Evolutionary conservation across 306 rosid genomes (phyloP).

Genomic region (Vigna trinervia): DNA sequence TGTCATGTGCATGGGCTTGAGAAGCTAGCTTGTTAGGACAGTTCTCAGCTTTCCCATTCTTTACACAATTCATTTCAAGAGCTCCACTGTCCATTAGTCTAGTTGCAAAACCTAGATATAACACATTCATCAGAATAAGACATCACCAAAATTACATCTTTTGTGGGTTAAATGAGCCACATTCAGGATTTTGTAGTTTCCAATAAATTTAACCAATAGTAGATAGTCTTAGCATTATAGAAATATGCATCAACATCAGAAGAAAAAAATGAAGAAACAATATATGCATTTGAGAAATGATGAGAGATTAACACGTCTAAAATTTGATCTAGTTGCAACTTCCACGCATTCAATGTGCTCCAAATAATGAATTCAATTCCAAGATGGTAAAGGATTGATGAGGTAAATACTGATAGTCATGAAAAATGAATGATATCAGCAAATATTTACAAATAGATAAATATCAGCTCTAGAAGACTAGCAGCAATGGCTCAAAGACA

Average conservation of each 20-base stretch:
- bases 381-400: slow-evolving; percentile 39
- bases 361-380: slow-evolving; percentile 70
- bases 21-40: slow-evolving; percentile 39
- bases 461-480: slow-evolving; percentile 88
- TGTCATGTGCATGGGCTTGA: neutral
- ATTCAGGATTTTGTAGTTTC: neutral
- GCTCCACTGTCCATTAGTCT: slow-evolving; percentile 46
- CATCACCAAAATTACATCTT: neutral
- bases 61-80: slow-evolving; percentile 47
- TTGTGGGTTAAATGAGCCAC: neutral
- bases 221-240: neutral
- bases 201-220: neutral
- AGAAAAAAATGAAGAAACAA: slow-evolving; percentile 6
- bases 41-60: slow-evolving; percentile 58
- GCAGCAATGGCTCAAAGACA: slow-evolving; percentile 93
- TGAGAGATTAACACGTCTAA: slow-evolving; percentile 56
- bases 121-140: slow-evolving; percentile 43
- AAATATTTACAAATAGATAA: slow-evolving; percentile 27
- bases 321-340: slow-evolving; percentile 58
- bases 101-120: slow-evolving; percentile 38
- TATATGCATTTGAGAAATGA: slow-evolving; percentile 1
- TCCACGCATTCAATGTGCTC: slow-evolving; percentile 91
- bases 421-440: slow-evolving; percentile 22
- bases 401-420: slow-evolving; percentile 25
- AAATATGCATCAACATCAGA: neutral